phyloP scores from a whole-genome alignment of 2,329 filamentous ascomycete species.

The Chaetothyriales sp. region DNA sequence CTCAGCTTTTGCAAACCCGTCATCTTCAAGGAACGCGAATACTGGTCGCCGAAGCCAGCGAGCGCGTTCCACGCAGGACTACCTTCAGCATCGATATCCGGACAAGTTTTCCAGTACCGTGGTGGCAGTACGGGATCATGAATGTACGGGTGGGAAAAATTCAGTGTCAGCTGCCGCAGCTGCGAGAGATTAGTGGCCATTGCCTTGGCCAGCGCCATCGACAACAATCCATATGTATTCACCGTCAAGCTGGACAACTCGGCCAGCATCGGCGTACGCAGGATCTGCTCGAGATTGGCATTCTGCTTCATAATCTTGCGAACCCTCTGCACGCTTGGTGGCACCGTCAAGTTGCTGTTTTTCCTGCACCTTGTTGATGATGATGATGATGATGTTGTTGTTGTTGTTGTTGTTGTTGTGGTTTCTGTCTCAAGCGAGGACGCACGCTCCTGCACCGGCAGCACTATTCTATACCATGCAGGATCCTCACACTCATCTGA shows the following conservation, averaged over 20 bases:
- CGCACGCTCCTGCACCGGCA: neutral
- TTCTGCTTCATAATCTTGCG: conserved; percentile 10
- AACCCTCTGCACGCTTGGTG: neutral
- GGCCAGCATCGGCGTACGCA: conserved; percentile 2
- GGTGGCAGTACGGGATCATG: conserved; percentile 20
- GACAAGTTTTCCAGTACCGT: conserved; percentile 19
- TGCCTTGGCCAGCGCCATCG: conserved; percentile 21
- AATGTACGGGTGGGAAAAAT: conserved; percentile 23
- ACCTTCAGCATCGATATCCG: conserved; percentile 10
- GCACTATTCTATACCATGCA: neutral
- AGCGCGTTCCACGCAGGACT: conserved; percentile 22
- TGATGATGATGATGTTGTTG: too few species aligned
- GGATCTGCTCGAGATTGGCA: conserved; percentile 5
- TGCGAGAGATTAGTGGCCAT: conserved; percentile 20
- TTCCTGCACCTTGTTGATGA: neutral
- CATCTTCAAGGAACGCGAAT: conserved; percentile 13
- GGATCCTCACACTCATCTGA: neutral
- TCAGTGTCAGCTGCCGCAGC: conserved; percentile 22
- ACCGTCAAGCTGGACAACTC: conserved; percentile 10
- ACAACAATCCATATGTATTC: conserved; percentile 18
- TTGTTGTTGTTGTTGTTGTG: too few species aligned
- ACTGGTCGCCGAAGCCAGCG: conserved; percentile 18
- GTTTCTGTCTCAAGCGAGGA: neutral
- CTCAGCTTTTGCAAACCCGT: conserved; percentile 19
- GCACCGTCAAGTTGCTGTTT: neutral